Conservation (phyloP, 805 yeast genomes). For the Myxozyma vanderwaltii region DNA sequence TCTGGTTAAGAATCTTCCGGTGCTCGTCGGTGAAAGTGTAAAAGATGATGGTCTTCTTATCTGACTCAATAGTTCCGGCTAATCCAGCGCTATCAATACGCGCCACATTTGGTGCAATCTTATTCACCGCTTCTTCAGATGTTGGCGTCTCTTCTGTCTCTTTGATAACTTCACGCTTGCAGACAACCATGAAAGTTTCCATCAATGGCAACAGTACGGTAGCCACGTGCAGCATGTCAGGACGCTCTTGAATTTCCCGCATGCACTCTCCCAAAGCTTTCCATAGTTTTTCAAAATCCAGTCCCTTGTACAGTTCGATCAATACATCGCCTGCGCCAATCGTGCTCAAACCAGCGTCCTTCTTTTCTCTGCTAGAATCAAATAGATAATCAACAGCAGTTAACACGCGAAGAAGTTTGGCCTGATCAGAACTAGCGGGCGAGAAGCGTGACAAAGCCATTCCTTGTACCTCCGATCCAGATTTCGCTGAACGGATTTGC, state of each 20-base stretch:
- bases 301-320: constrained; percentile 61
- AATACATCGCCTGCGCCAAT: constrained; percentile 47
- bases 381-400: constrained; percentile 86
- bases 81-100: background rate
- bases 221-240: constrained; percentile 63
- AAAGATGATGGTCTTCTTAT: constrained; percentile 49
- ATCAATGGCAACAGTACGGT: constrained; percentile 82
- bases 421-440: constrained; percentile 80
- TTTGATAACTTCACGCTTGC: constrained; percentile 54
- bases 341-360: constrained; percentile 21
- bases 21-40: constrained; percentile 88
- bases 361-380: constrained; percentile 46
- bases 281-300: constrained; percentile 82
- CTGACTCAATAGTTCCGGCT: background rate
- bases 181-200: constrained; percentile 94
- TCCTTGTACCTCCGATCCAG: constrained; percentile 53
- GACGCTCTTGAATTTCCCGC: constrained; percentile 60
- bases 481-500: constrained; percentile 47
- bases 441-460: constrained; percentile 68
- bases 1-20: constrained; percentile 80
- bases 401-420: constrained; percentile 78
- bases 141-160: constrained; percentile 5
- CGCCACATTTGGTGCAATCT: constrained; percentile 1
- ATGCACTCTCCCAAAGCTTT: constrained; percentile 76
- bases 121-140: background rate